Percentiles rank a stretch among this genome's conserved stretches.
These are phyloP conservation scores for Tetrapisispora fleetii DNA, from an alignment of 805 yeast species.

Conservation along the genomic window DNA sequence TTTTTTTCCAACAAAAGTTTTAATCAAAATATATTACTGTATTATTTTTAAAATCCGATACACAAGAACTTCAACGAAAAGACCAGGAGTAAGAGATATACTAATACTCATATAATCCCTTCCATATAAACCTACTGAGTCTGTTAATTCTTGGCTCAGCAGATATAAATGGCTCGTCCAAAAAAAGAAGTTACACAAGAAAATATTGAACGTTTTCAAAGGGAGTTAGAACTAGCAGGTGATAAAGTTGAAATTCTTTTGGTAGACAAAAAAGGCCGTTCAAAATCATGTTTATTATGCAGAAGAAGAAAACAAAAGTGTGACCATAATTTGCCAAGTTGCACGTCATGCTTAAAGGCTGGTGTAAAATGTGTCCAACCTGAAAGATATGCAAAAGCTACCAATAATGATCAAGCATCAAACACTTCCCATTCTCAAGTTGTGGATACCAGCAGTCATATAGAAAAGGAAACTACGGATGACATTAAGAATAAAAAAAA, in stretches of 20 bases:
- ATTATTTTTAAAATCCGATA: too few species aligned
- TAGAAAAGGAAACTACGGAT: not conserved
- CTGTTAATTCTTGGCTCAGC: not conserved
- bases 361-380: conserved; percentile 57
- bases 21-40: too few species aligned
- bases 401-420: not conserved
- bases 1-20: too few species aligned
- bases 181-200: conserved; percentile 28
- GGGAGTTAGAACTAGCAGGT: conserved; percentile 29
- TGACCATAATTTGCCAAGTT: conserved; percentile 54
- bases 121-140: not conserved
- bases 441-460: not conserved
- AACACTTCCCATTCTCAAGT: not conserved
- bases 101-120: too few species aligned
- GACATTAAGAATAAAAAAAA: not conserved
- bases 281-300: conserved; percentile 47
- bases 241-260: conserved; percentile 21
- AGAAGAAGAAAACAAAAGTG: conserved; percentile 54
- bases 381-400: conserved; percentile 34
- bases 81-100: too few species aligned
- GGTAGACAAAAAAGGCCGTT: conserved; percentile 43
- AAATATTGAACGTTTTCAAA: conserved; percentile 27
- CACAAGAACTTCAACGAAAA: too few species aligned
- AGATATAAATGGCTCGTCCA: conserved; percentile 27
- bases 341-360: conserved; percentile 58